Evolutionary conservation across 257 asterid genomes (phyloP).

Genomic region (Solanum rostratum): DNA sequence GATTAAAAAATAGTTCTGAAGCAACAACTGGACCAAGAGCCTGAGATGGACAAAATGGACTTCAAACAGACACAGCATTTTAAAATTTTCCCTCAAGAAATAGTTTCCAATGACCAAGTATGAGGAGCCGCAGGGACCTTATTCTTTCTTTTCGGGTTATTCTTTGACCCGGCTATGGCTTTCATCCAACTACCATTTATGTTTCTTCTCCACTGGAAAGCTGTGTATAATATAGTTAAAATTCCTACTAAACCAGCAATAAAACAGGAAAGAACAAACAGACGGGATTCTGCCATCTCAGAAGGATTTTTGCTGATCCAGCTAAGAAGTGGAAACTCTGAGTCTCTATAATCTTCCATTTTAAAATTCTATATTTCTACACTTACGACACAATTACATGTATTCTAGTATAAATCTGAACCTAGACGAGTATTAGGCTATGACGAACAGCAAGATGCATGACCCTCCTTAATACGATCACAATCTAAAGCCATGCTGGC

Average conservation of each 20-base stretch:
- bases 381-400: constrained; percentile 4
- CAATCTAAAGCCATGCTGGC: neutral
- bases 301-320: constrained; percentile 62
- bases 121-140: constrained; percentile 69
- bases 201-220: constrained; percentile 93
- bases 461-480: neutral
- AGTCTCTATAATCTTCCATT: constrained; percentile 75
- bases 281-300: constrained; percentile 64
- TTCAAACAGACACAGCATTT: constrained; percentile 87
- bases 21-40: constrained; percentile 55
- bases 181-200: constrained; percentile 84
- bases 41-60: constrained; percentile 74
- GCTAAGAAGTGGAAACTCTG: constrained; percentile 50
- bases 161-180: constrained; percentile 95
- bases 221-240: constrained; percentile 68
- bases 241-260: constrained; percentile 73
- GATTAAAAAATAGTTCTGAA: constrained; percentile 64
- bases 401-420: neutral
- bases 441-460: neutral
- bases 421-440: neutral
- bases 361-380: constrained; percentile 14
- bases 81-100: constrained; percentile 67
- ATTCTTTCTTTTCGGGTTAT: constrained; percentile 69
- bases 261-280: constrained; percentile 63
- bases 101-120: constrained; percentile 74